Evolutionary conservation across 352 stramenopile species (phyloP).

Genomic region (Aphanomyces euteiches): DNA sequence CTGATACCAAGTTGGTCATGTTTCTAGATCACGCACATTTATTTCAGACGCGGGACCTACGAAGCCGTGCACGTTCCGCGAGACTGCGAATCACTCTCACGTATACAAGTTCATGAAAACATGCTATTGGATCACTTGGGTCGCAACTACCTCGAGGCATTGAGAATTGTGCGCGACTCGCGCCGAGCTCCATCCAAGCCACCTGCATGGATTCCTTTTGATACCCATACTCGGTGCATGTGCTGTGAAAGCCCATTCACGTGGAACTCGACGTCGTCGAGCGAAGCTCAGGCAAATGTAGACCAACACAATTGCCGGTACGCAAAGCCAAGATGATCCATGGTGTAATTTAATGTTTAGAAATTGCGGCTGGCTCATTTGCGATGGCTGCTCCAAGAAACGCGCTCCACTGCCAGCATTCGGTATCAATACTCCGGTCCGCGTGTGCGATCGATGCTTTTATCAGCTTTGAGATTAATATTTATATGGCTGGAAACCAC

Average conservation of each 20-base stretch:
- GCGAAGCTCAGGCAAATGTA: constrained; percentile 81
- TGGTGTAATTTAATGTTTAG: not conserved
- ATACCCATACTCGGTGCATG: constrained; percentile 82
- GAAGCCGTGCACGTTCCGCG: constrained; percentile 78
- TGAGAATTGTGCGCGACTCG: constrained; percentile 74
- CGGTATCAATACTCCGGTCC: constrained; percentile 79
- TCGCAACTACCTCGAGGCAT: constrained; percentile 69
- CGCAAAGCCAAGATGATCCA: not conserved
- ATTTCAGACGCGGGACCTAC: constrained; percentile 74
- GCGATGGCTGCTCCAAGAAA: constrained; percentile 82
- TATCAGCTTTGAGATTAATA: constrained; percentile 45
- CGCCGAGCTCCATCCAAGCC: constrained; percentile 51
- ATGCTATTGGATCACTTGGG: constrained; percentile 84
- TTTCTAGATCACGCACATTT: constrained; percentile 53
- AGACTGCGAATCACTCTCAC: constrained; percentile 60
- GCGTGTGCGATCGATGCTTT: constrained; percentile 82
- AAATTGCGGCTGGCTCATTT: constrained; percentile 73
- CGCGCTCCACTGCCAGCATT: constrained; percentile 80
- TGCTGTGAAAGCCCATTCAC: constrained; percentile 85
- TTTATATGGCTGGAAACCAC: constrained; percentile 14
- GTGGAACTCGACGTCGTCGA: constrained; percentile 87
- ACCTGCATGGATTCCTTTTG: constrained; percentile 71
- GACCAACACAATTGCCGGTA: constrained; percentile 87
- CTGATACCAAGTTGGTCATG: not conserved
- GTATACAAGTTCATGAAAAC: constrained; percentile 81